Base-by-base conservation (phyloP, 1,284 basidiomycete species). In the Meira miltonrushii region DNA sequence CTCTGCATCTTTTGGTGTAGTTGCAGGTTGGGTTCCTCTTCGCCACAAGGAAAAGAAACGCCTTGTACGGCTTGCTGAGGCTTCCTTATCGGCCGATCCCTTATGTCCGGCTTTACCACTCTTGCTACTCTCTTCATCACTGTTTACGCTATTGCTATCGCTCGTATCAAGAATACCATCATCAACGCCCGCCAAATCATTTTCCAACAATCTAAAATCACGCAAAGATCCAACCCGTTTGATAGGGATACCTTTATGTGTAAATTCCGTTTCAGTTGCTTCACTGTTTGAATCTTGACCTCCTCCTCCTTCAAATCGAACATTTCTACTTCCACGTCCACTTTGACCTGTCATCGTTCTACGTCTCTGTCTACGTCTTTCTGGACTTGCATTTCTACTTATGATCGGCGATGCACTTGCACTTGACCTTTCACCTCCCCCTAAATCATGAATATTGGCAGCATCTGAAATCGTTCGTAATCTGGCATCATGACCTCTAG, bases 101-200 rank as follows among this genome's bases (percentile, higher is more conserved):
- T 50, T n/a, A 39, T 62, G n/a, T 68, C 69, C 69, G 19, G 60
- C 70, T 23, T 72, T 72, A 10, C 70, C 69, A 19, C 64, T 67
- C 1, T 57, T 64, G 17, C 64, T 68, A 19, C 62, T 65, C 38
- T 72, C 66, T 8, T 65, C 66, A n/a, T 61, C 59, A 41, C 60
- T 48, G n/a, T 41, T 33, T 5, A 37, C 39, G 46, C 55, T 46
- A 28, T 38, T 52, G 39, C 41, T 25, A 25, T 48, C 19, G 23
- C n/a, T 25, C 13, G 25, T 17, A 25, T 15, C 19, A 11, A 23
- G 8, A n/a, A 11, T 47, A 11, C n/a, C 54, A 9, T 47, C 54
- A 8, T 38, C 39, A 33, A 17, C 40, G 5, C 13, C 17, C 10
- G 48, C 39, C 10, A 38, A 37, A 17, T 46, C 25, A 25, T 17